phyloP scores from a whole-genome alignment of 2,329 filamentous ascomycete genomes.

The Colletotrichum somersetense region DNA sequence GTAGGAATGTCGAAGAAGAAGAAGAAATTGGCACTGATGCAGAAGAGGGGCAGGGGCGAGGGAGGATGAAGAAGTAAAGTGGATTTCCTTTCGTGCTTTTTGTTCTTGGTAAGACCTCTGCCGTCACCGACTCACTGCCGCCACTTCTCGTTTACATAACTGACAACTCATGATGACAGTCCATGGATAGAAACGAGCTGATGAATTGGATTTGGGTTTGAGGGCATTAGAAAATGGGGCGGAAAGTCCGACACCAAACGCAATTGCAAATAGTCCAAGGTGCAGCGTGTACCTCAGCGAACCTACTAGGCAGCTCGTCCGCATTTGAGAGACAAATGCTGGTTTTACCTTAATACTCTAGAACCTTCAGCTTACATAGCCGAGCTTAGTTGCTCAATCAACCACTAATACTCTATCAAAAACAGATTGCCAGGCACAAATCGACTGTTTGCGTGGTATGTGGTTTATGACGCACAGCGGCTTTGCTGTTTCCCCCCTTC shows the following conservation, averaged over 20 bases:
- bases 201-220: background rate
- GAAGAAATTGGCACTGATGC: background rate
- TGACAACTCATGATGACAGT: background rate
- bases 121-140: no score
- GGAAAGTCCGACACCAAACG: background rate
- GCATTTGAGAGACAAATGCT: background rate
- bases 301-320: background rate
- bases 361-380: background rate
- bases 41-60: background rate
- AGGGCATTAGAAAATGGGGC: background rate
- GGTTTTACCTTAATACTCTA: background rate
- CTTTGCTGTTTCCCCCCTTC: no score
- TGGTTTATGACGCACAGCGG: no score
- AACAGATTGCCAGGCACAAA: background rate
- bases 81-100: background rate
- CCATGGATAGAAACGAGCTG: background rate
- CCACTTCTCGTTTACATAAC: background rate
- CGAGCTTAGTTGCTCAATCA: background rate
- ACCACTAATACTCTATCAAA: background rate
- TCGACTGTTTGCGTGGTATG: background rate
- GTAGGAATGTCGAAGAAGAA: background rate
- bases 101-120: background rate
- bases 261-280: background rate
- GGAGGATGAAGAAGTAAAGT: background rate
- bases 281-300: background rate